Conservation (phyloP, 257 asterid genomes). For the Solanum boliviense region DNA sequence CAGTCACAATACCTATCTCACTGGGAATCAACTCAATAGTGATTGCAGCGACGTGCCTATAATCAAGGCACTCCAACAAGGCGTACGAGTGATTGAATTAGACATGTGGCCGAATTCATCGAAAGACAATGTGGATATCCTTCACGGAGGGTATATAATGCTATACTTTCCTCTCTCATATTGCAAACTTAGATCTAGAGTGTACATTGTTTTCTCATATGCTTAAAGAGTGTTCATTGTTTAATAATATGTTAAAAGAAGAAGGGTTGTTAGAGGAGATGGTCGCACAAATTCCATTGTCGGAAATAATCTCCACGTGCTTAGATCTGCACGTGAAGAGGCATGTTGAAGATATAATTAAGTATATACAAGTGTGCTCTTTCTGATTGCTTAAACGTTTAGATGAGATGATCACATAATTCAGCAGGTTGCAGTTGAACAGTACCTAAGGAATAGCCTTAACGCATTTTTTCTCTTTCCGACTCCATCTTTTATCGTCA, state of each 20-base stretch:
- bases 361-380: not conserved
- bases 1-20: conserved; percentile 72
- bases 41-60: conserved; percentile 62
- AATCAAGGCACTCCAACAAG: conserved; percentile 49
- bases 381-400: not conserved
- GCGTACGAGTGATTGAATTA: conserved; percentile 68
- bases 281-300: not conserved
- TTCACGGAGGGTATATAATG: conserved; percentile 67
- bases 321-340: not conserved
- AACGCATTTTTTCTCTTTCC: not conserved
- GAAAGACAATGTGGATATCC: conserved; percentile 53
- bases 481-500: not conserved
- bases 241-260: not conserved
- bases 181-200: not conserved
- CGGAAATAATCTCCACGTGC: not conserved
- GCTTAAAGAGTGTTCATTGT: not conserved
- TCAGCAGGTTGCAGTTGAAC: not conserved
- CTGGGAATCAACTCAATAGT: conserved; percentile 70
- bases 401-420: not conserved
- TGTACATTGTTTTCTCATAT: not conserved
- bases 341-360: not conserved
- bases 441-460: not conserved
- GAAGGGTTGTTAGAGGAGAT: not conserved
- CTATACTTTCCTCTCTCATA: not conserved
- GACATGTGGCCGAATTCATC: conserved; percentile 85